These are phyloP conservation scores for Lepidium africanum DNA, from an alignment of 345 rosid genomes.

Conservation along the genomic window DNA sequence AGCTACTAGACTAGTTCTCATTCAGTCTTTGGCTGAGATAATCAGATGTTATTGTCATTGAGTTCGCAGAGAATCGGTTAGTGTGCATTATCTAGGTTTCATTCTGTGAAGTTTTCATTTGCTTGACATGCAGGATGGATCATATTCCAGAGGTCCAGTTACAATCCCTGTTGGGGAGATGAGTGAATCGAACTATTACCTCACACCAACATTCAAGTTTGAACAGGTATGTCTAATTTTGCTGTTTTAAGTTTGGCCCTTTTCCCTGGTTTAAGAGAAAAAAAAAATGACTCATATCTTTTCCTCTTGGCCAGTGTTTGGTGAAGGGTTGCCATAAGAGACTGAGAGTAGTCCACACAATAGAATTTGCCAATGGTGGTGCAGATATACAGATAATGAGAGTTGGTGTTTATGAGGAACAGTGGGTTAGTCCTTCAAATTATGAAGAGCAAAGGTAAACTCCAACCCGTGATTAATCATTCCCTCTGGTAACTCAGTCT, in stretches of 20 bases:
- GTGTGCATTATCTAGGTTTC: not conserved
- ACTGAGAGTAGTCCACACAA: conserved; percentile 79
- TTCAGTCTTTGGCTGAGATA: not conserved
- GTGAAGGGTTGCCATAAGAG: conserved; percentile 97
- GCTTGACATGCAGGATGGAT: conserved; percentile 61
- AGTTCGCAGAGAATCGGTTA: not conserved
- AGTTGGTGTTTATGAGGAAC: conserved; percentile 88
- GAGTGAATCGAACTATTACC: conserved; percentile 54
- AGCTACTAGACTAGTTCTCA: not conserved
- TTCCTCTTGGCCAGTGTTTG: conserved; percentile 46
- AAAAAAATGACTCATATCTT: not conserved
- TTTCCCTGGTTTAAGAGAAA: not conserved
- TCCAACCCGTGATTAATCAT: not conserved
- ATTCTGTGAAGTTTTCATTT: not conserved
- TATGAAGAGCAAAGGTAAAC: conserved; percentile 52
- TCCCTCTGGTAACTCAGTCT: not conserved
- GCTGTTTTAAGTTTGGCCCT: not conserved
- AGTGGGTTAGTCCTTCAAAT: conserved; percentile 75
- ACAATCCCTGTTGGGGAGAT: conserved; percentile 57
- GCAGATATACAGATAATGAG: conserved; percentile 82
- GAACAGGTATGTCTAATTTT: conserved; percentile 55
- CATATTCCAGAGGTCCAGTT: conserved; percentile 86
- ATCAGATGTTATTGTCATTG: not conserved
- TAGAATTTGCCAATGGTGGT: conserved; percentile 73
- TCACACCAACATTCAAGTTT: conserved; percentile 73